Base-by-base conservation (phyloP, 345 rosid species). In the Sapria himalayana region DNA sequence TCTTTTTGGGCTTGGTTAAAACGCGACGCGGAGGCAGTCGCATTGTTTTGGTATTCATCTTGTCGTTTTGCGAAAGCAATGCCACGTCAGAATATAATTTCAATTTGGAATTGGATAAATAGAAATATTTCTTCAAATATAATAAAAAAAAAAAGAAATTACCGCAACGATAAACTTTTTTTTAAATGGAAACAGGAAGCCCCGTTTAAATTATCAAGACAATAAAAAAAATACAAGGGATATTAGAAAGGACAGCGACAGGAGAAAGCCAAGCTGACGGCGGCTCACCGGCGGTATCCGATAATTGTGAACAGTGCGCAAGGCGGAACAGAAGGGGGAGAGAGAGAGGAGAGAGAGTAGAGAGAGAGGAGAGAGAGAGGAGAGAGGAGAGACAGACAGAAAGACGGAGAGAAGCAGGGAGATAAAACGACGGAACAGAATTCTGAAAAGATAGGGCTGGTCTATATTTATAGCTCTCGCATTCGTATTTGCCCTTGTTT, bases 1-100 rank as follows among this genome's bases (percentile, higher is more conserved):
- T 59, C 15, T 74, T 80, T 41, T 73, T 74, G 15, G 81, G 74
- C 62, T 78, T 82, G 49, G 81, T 70, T 56, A 67, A 37, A 43
- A 67, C 66, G 27, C 89, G 91, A 37, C 85, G 77, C 43, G 94
- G 72, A 25, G 81, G 84, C 13, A 74, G 71, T 51, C 96, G 93
- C 96, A 85, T 85, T 70, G 77, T 66, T 65, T 71, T 64, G 76
- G 81, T 70, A 50, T 61, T 70, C 74, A 65, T 75, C 32, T 29
- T 37, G 29, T 11, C 24, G 48, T 33, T 48, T 24, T 41, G 25
- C 49, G 37, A 19, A 47, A 51, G 62, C 66, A 74, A 65, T 71
- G 79, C 92, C 96, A 85, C 86, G 86, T 75, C 59, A 60, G 45
- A 61, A 37, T n/a, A 21, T 12, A 20, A 25, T n/a, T n/a, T n/a